Base-by-base conservation (phyloP, 208 protist genomes). In the Hexamita inflata region DNA sequence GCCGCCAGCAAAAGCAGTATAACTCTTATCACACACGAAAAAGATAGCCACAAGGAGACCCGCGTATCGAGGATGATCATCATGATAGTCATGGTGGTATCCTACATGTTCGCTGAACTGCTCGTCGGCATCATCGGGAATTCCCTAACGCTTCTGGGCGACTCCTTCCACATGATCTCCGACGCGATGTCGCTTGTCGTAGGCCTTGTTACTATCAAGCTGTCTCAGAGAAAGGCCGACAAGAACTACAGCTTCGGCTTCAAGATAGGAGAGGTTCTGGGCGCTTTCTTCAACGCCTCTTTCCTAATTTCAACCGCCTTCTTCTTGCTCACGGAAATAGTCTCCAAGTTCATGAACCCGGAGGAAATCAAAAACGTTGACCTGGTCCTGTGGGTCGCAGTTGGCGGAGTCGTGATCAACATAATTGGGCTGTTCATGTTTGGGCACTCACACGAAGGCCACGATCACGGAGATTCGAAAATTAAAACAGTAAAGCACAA, bases 91-190 rank as follows among this genome's bases (percentile, higher is more conserved):
- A 70, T 70, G 64, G 64, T 70, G 4, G n/a, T 49, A 29, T 9
- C 9, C 4, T 70, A 70, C n/a, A 70, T 70, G 64, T 45, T 70
- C 9, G 64, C 64, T 45, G 64, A 70, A n/a, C 64, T 70, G 2
- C 11, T 70, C 11, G 64, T 70, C n/a, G 64, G 64, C 15, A 40
- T 70, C 11, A 19, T 45, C 42, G 64, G 64, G 9, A 70, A 70
- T 38, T 70, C 64, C 7, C 64, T 70, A 4, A 70, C 64, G 11
- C 35, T 70, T 13, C 19, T 70, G 15, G 64, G 64, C 11, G 64
- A 70, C 35, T 2, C 64, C 2, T 70, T 70, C 38, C 64, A 70
- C 42, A 70, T 70, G 64, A n/a, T 70, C 11, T 70, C 64, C 11
- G 64, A 70, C 35, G 30, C 38, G 15, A 15, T 45, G 7, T 13